Evolutionary conservation across 495 filamentous ascomycete species (phyloP).

Genomic region (Viridothelium virens): DNA sequence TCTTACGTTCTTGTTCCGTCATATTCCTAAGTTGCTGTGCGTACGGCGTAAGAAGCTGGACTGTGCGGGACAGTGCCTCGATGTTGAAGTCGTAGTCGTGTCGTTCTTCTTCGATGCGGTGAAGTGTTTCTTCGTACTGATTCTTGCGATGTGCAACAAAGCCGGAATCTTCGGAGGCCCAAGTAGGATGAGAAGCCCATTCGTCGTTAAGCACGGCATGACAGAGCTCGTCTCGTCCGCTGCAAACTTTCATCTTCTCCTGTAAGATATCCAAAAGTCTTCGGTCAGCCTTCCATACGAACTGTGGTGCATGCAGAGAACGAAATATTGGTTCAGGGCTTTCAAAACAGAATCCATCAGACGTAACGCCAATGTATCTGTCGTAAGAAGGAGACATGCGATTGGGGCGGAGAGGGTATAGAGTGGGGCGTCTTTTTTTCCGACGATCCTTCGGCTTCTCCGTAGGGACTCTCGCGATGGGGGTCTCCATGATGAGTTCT

Average conservation of each 20-base stretch:
- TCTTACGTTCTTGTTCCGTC: slow-evolving; percentile 57
- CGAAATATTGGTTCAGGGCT: too few relatives aligned
- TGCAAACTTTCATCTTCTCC: slow-evolving; percentile 80
- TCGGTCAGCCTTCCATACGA: background rate
- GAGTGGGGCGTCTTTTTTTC: too few relatives aligned
- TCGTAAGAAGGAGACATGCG: background rate
- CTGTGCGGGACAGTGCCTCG: slow-evolving; percentile 83
- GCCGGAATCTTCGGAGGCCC: slow-evolving; percentile 96
- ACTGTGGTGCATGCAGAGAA: background rate
- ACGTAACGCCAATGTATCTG: too few relatives aligned
- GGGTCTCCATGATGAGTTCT: background rate
- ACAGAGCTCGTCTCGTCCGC: slow-evolving; percentile 90
- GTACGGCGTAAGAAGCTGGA: slow-evolving; percentile 90
- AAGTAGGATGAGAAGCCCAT: slow-evolving; percentile 98
- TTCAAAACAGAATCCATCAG: background rate
- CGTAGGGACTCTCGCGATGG: background rate
- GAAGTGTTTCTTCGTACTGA: slow-evolving; percentile 79
- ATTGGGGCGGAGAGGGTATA: background rate
- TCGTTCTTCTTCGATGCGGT: slow-evolving; percentile 94
- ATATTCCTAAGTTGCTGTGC: slow-evolving; percentile 77
- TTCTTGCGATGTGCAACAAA: slow-evolving; percentile 99
- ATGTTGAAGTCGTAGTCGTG: slow-evolving; percentile 99
- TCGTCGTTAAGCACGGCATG: slow-evolving; percentile 87
- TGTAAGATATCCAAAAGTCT: slow-evolving; percentile 19
- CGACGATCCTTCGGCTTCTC: too few relatives aligned